Percentiles rank a stretch among this genome's conserved stretches.
These are phyloP conservation scores for Brassica nigra DNA, from an alignment of 345 rosid species.

Conservation along the genomic window DNA sequence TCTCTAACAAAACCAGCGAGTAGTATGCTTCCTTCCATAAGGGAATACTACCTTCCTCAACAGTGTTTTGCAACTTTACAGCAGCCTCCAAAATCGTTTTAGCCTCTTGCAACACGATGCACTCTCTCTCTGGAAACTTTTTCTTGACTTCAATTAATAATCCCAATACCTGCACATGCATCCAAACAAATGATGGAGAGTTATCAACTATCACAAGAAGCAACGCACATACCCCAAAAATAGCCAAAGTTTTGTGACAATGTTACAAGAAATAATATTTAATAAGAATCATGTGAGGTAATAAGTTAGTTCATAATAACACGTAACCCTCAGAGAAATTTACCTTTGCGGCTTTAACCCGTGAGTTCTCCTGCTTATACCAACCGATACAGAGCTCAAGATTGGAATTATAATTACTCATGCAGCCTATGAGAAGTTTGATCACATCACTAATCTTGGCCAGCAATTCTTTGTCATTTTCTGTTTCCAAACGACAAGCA, in stretches of 20 bases:
- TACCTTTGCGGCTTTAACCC: slow-evolving; percentile 83
- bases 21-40: slow-evolving; percentile 80
- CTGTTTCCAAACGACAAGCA: slow-evolving; percentile 62
- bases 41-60: slow-evolving; percentile 48
- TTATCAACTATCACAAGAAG: background rate
- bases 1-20: slow-evolving; percentile 81
- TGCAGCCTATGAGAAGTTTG: slow-evolving; percentile 53
- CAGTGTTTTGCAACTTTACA: slow-evolving; percentile 39
- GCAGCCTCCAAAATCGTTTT: slow-evolving; percentile 55
- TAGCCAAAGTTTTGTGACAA: background rate
- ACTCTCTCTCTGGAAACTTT: slow-evolving; percentile 44
- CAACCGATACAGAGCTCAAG: slow-evolving; percentile 52
- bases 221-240: background rate
- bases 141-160: slow-evolving; percentile 66
- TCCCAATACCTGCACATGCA: slow-evolving; percentile 64
- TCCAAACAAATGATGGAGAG: slow-evolving; percentile 7
- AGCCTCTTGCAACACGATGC: slow-evolving; percentile 45
- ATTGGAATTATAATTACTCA: slow-evolving; percentile 47
- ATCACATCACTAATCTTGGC: slow-evolving; percentile 53
- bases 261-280: slow-evolving; percentile 12
- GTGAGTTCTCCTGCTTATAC: slow-evolving; percentile 59
- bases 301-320: slow-evolving; percentile 2
- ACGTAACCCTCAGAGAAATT: slow-evolving; percentile 11
- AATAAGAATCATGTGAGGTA: slow-evolving; percentile 11
- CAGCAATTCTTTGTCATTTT: slow-evolving; percentile 55